Evolutionary conservation across 805 yeast genomes (phyloP), one percentile per base, ranked within the genome.

Genomic region (Candida sphagnicola): DNA sequence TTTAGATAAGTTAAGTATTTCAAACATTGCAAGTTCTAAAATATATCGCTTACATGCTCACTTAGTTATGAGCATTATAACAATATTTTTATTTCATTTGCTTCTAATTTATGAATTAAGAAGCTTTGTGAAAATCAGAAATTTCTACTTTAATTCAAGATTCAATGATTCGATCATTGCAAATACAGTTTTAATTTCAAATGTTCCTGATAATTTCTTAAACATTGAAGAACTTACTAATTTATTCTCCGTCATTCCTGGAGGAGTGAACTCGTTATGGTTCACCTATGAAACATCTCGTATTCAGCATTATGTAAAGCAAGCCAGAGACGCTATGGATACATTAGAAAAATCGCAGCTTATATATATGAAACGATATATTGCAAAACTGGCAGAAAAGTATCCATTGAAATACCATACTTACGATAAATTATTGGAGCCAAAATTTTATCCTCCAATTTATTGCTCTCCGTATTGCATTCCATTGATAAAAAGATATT

Each of bases 1-100:
- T 0, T 60, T 89, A 34, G 95, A 88, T 49, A 65, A 61, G 35
- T 64, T 86, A 5, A 84, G 95, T 14, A 74, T 85, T 56, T 78
- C 93, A 3, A 83, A 85, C 50, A 72, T 87, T 3, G 73, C 87
- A 0, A 66, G 72, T 4, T 48, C 67, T 2, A 74, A 76, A 32
- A 72, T 78, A 0, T 51, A 57, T 3, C 56, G 76, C 16, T 67
- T 82, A 42, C 65, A 78, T 42, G 75, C 78, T 16, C 96, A 88
- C 57, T 74, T 88, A 37, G 53, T 78, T 0, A 62, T 83, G 59
- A 70, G 85, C 2, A 39, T 82, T 0, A 47, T 78, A 2, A 74
- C 80, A 1, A 68, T 86, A 2, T 48, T 65, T 0, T 65, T 76
- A 60, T 77, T 84, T 42, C 85, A 85, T 47, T 58, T 66, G 38